These are phyloP conservation scores for Podila epigama DNA, from an alignment of 192 early-diverging fungal genomes.

Conservation along the genomic window DNA sequence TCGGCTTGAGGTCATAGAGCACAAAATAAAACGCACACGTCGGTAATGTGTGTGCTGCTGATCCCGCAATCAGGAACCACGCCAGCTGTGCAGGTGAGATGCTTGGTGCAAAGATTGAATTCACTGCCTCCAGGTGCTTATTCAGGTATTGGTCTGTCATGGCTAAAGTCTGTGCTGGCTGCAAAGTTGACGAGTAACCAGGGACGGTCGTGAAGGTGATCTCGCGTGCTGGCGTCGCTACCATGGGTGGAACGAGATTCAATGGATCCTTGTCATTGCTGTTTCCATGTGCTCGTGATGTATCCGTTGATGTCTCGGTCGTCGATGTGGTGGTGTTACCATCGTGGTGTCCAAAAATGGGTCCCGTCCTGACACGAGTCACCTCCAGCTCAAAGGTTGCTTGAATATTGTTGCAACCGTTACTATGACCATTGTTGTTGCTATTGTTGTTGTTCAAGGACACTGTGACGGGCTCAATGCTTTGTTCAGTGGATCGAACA, in stretches of 20 bases:
- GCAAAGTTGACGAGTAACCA: slow-evolving; percentile 15
- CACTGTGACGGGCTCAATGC: background rate
- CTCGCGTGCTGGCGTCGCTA: slow-evolving; percentile 1
- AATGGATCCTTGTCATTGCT: too few relatives aligned
- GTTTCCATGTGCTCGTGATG: too few relatives aligned
- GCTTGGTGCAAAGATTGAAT: slow-evolving; percentile 13
- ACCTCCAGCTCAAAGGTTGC: background rate
- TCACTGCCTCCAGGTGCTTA: slow-evolving; percentile 10
- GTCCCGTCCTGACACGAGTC: background rate
- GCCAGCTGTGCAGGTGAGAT: slow-evolving; percentile 22
- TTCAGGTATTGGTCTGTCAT: slow-evolving; percentile 20
- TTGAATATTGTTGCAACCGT: background rate
- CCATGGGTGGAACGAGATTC: slow-evolving; percentile 6
- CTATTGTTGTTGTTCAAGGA: too few relatives aligned
- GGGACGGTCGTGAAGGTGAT: slow-evolving; percentile 10
- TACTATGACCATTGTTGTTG: too few relatives aligned
- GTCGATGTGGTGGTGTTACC: background rate
- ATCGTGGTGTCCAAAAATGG: background rate
- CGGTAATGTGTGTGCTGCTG: slow-evolving; percentile 5
- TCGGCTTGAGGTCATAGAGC: slow-evolving; percentile 61
- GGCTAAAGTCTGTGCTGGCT: slow-evolving; percentile 4
- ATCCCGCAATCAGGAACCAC: slow-evolving; percentile 18
- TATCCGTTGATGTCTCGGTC: background rate
- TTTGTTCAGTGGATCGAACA: slow-evolving; percentile 5
- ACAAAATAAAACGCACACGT: slow-evolving; percentile 26